Base-by-base conservation (phyloP, 352 stramenopile genomes). In the Phytophthora sp. region DNA sequence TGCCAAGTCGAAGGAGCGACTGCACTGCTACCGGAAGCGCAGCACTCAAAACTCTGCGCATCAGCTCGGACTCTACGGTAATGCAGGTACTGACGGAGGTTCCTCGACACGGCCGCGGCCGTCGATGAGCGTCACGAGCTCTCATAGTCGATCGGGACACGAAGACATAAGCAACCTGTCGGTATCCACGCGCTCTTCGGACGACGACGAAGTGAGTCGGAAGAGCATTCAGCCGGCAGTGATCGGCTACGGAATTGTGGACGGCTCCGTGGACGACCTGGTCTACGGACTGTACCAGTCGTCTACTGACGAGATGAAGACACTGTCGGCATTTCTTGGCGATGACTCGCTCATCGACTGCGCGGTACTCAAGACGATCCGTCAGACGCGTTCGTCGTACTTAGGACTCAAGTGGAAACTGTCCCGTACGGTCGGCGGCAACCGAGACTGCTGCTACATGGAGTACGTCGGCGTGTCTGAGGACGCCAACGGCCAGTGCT, bases 321-420 rank as follows among this genome's bases (percentile, higher is more conserved):
- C 76, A 1, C 68, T 86, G 23, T 57, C 69, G 18, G 69, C 80
- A 4, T 83, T 88, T 50, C 52, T 82, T 0, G 66, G 57, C 1
- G 80, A 84, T 45, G 75, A 90, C 50, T 80, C 76, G 45, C 67
- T 91, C 29, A 83, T 91, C 26, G 83, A 91, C 47, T 83, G 76
- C 20, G 79, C 77, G 33, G 83, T 86, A 57, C 58, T 91, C 12
- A 79, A 89, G 41, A 88, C 79, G 0, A 66, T 91, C 47, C 76
- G 79, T 24, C 60, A 79, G 38, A 80, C 74, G 29, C 79, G 74
- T 13, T 77, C 79, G 21, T 84, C 79, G 24, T 89, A 88, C 51
- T 63, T 90, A 35, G 81, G 83, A 13, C 76, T 91, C 56, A 91
- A 91, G 73, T 91, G 83, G 83, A 89, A 88, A 52, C 62, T 91